Conservation (phyloP, 768 basidiomycete genomes). For the Tephrocybe sp. region DNA sequence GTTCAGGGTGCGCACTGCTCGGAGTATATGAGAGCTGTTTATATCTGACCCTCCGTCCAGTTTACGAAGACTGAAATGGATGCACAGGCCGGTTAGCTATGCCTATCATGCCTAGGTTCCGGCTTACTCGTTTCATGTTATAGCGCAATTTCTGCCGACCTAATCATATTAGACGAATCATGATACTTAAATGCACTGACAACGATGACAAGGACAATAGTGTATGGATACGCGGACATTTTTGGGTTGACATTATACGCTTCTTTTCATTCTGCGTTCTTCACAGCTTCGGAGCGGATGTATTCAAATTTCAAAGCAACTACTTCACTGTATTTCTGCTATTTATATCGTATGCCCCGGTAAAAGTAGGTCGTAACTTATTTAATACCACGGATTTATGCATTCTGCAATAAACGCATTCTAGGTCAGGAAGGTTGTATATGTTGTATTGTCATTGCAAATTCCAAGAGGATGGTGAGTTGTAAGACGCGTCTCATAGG, state of each 20-base stretch:
- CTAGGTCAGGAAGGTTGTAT: background rate
- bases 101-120: background rate
- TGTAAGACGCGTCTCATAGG: conserved; percentile 1
- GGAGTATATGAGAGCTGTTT: no score
- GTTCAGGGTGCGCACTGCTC: conserved; percentile 61
- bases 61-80: conserved; percentile 59
- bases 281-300: no score
- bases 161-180: conserved; percentile 32
- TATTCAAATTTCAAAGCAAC: no score
- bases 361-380: background rate
- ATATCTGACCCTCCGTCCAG: conserved; percentile 24
- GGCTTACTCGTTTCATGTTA: conserved; percentile 7
- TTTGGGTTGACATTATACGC: background rate
- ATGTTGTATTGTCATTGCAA: background rate
- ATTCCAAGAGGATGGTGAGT: background rate
- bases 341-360: background rate
- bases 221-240: background rate
- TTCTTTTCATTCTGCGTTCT: no score
- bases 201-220: no score
- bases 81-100: conserved; percentile 64
- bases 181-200: no score
- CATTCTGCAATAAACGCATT: no score
- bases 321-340: background rate
- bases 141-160: conserved; percentile 64
- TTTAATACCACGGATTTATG: background rate